These are phyloP conservation scores for Boletus edulis DNA, from an alignment of 768 basidiomycete species.

Conservation along the genomic window DNA sequence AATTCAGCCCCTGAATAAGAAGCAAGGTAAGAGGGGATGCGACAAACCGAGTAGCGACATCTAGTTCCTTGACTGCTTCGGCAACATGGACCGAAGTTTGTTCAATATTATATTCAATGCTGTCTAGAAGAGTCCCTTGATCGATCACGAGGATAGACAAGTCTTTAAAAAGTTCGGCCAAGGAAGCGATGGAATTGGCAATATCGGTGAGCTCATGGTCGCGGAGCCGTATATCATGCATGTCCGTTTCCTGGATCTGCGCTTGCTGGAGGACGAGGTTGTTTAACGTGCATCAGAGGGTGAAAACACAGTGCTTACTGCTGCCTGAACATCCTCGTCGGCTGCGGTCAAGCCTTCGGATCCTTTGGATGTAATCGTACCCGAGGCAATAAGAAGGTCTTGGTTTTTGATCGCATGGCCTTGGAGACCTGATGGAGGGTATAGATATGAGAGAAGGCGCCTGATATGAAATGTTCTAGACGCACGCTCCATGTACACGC, in stretches of 20 bases:
- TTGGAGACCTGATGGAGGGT: conserved; percentile 66
- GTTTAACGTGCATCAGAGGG: conserved; percentile 13
- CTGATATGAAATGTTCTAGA: not conserved
- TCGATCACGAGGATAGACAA: conserved; percentile 92
- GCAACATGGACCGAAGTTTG: conserved; percentile 79
- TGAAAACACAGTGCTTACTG: conserved; percentile 48
- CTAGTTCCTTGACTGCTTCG: conserved; percentile 82
- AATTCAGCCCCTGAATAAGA: not conserved
- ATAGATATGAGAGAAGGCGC: conserved; percentile 16
- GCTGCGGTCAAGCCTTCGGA: conserved; percentile 80
- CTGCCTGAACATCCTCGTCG: conserved; percentile 88
- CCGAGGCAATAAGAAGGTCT: conserved; percentile 89
- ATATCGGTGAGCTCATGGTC: conserved; percentile 82
- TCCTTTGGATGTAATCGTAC: conserved; percentile 77
- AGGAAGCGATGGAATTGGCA: conserved; percentile 83
- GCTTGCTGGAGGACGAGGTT: conserved; percentile 27
- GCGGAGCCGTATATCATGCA: conserved; percentile 44
- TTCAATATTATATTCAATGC: conserved; percentile 97
- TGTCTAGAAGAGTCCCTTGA: conserved; percentile 95
- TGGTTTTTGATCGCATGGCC: conserved; percentile 98
- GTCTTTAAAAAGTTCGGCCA: conserved; percentile 97
- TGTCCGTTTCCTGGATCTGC: conserved; percentile 36
- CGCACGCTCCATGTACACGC: conserved; percentile 97
- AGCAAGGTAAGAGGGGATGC: not conserved
- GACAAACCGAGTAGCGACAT: conserved; percentile 75